A percentile compares a stretch with the other conserved stretches of the same genome.
These are phyloP conservation scores for Blepharisma stoltei DNA, from an alignment of 73 alveolate species.

Conservation along the genomic window DNA sequence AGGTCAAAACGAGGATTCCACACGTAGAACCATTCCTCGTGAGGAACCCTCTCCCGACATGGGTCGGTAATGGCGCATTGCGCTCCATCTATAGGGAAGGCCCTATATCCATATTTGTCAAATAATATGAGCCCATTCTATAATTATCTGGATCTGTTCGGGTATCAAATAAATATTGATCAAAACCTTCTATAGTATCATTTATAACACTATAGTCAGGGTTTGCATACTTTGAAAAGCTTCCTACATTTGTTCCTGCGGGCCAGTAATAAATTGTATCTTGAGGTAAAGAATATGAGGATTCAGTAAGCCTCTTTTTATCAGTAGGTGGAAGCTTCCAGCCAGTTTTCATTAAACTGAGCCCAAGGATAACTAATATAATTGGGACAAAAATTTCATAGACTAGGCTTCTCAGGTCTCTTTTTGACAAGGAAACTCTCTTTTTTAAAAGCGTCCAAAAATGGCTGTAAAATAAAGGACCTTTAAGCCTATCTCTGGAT, in stretches of 20 bases:
- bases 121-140: slow-evolving; percentile 34
- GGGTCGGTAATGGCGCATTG: too few species aligned
- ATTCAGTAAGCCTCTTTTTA: not conserved
- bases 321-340: slow-evolving; percentile 24
- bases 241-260: not conserved
- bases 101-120: slow-evolving; percentile 37
- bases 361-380: slow-evolving; percentile 72
- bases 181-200: slow-evolving; percentile 30
- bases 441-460: slow-evolving; percentile 70
- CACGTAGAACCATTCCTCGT: too few species aligned
- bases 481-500: slow-evolving; percentile 37
- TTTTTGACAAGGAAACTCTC: slow-evolving; percentile 58
- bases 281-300: not conserved
- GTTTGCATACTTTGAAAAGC: too few species aligned
- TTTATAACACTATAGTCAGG: too few species aligned
- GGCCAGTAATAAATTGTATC: not conserved
- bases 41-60: too few species aligned
- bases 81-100: too few species aligned
- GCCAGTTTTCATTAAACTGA: slow-evolving; percentile 35
- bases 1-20: too few species aligned
- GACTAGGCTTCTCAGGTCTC: slow-evolving; percentile 76
- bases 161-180: slow-evolving; percentile 36
- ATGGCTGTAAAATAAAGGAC: slow-evolving; percentile 52
- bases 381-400: slow-evolving; percentile 82
- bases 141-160: not conserved